These are phyloP conservation scores for Penicillium sp. DNA, from an alignment of 2,329 filamentous ascomycete species.

Conservation along the genomic window DNA sequence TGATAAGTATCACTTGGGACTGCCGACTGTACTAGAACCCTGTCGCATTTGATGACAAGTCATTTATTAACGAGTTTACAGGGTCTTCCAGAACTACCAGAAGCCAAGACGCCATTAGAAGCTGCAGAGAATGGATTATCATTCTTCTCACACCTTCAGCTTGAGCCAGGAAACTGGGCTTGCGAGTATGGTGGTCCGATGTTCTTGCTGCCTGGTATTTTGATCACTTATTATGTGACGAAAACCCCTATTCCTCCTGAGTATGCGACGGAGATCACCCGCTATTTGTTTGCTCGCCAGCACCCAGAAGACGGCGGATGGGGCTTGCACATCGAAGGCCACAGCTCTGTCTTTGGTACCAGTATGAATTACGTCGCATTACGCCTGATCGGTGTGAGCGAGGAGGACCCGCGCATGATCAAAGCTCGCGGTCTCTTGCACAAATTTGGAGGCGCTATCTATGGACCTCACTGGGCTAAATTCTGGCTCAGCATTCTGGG, in stretches of 20 bases:
- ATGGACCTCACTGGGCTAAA: constrained; percentile 93
- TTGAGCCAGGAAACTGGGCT: constrained; percentile 88
- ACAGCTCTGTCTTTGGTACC: constrained; percentile 89
- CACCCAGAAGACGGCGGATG: constrained; percentile 90
- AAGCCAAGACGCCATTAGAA: constrained; percentile 72
- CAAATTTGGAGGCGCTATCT: constrained; percentile 79
- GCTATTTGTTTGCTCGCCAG: constrained; percentile 85
- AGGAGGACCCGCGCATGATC: constrained; percentile 81
- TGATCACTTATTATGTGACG: constrained; percentile 86
- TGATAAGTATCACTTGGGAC: constrained; percentile 85
- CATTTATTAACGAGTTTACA: constrained; percentile 40
- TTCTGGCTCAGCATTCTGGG: constrained; percentile 89
- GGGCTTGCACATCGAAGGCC: constrained; percentile 93
- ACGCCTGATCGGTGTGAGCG: constrained; percentile 77
- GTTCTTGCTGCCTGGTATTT: constrained; percentile 85
- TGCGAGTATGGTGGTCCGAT: constrained; percentile 98
- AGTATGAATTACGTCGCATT: constrained; percentile 82
- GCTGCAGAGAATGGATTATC: constrained; percentile 78
- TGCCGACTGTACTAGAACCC: constrained; percentile 67
- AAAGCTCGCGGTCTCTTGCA: constrained; percentile 82
- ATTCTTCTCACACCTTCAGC: constrained; percentile 88
- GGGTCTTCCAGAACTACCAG: constrained; percentile 72
- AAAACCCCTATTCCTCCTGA: constrained; percentile 80
- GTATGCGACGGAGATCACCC: constrained; percentile 83
- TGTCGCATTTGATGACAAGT: neutral